Percentiles rank a stretch among this genome's conserved stretches.
These are phyloP conservation scores for Phylloporus sp. DNA, from an alignment of 768 basidiomycete species.

Conservation along the genomic window DNA sequence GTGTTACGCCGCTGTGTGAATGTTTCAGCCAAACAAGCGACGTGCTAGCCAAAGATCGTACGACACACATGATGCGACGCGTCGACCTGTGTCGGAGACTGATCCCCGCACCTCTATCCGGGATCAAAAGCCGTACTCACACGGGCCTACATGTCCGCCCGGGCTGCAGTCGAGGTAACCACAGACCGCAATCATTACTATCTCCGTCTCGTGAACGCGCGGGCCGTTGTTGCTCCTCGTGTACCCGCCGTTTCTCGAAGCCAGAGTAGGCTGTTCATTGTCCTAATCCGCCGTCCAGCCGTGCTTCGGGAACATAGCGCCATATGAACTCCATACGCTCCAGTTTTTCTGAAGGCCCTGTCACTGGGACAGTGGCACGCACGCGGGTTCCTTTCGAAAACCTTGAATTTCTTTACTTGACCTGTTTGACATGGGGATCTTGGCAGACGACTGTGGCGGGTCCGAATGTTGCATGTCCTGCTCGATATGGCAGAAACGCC, in stretches of 20 bases:
- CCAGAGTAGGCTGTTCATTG: not conserved
- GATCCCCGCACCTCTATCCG: not conserved
- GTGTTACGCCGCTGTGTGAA: not conserved
- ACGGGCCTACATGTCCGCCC: conserved; percentile 6
- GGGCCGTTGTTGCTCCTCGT: too few relatives aligned
- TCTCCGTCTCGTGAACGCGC: conserved; percentile 4
- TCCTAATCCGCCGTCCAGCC: not conserved
- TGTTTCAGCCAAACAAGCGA: not conserved
- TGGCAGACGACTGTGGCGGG: too few relatives aligned
- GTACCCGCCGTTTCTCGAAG: too few relatives aligned
- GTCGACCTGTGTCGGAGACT: not conserved
- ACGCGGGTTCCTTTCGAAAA: too few relatives aligned
- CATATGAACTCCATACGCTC: too few relatives aligned
- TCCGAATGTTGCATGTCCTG: too few relatives aligned
- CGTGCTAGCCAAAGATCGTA: not conserved
- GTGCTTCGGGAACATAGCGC: not conserved
- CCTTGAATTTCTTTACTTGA: too few relatives aligned
- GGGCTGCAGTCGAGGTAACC: not conserved
- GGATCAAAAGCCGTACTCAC: not conserved
- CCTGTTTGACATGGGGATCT: too few relatives aligned
- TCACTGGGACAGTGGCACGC: too few relatives aligned
- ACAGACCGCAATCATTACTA: conserved; percentile 2
- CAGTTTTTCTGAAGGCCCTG: too few relatives aligned
- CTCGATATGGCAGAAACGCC: too few relatives aligned
- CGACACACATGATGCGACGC: not conserved